Conservation (phyloP, 208 protist genomes). For the Leishmania turanica region DNA sequence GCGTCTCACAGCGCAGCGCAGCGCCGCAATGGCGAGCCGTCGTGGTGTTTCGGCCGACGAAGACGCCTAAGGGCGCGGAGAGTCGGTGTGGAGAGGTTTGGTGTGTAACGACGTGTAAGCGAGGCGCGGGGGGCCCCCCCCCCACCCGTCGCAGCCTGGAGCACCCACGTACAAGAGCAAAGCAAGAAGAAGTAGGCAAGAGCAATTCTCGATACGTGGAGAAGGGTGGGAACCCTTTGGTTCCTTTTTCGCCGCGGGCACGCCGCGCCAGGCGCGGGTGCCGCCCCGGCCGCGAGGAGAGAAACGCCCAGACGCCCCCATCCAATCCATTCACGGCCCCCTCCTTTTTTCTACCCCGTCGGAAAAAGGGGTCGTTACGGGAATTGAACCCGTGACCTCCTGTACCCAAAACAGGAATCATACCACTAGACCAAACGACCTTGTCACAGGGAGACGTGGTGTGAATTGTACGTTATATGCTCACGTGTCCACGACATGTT, state of each 20-base stretch:
- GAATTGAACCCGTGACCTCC: conserved; percentile 94
- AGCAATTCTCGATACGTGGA: not conserved
- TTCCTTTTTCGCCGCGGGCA: not conserved
- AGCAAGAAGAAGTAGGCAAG: not conserved
- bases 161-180: not conserved
- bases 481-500: accelerated
- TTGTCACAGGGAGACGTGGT: not conserved
- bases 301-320: not conserved
- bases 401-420: conserved; percentile 95
- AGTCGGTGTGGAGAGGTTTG: not conserved
- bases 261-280: not conserved
- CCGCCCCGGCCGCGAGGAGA: not conserved
- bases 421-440: conserved; percentile 94
- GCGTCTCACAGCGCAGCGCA: conserved; percentile 38
- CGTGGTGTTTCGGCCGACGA: conserved; percentile 9
- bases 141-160: not conserved
- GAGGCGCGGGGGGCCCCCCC: not conserved
- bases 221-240: not conserved
- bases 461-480: accelerated
- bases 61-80: not conserved
- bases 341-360: not conserved
- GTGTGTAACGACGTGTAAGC: conserved; percentile 2
- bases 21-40: conserved; percentile 25
- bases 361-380: conserved; percentile 78
- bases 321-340: too few relatives aligned